Evolutionary conservation across 805 yeast genomes (phyloP).

Genomic region (Soucietia sequanensis): DNA sequence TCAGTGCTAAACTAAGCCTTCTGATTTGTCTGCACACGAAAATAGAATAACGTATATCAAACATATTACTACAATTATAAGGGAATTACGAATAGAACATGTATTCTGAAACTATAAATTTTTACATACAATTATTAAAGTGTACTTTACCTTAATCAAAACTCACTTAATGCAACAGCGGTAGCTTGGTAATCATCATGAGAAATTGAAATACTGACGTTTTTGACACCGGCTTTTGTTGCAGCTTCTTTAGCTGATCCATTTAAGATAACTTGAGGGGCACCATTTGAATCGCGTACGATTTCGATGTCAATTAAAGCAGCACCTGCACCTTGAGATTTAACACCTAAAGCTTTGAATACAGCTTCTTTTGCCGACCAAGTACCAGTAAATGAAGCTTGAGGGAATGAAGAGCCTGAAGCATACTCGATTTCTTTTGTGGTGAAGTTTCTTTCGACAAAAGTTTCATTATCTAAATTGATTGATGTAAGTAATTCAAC

Average conservation of each 20-base stretch:
- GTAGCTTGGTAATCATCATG: slow-evolving; percentile 97
- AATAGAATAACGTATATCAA: no score
- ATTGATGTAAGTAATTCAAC: slow-evolving; percentile 84
- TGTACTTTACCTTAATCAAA: no score
- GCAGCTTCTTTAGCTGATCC: slow-evolving; percentile 83
- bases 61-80: no score
- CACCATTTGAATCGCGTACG: slow-evolving; percentile 66
- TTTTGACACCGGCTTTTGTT: slow-evolving; percentile 59
- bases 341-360: slow-evolving; percentile 89
- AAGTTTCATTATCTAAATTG: slow-evolving; percentile 86
- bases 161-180: slow-evolving; percentile 85
- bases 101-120: no score
- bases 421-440: slow-evolving; percentile 78
- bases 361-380: slow-evolving; percentile 99
- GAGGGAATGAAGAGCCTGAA: slow-evolving; percentile 66
- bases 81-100: no score
- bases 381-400: slow-evolving; percentile 92
- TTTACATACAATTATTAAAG: no score
- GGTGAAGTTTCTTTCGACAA: slow-evolving; percentile 91
- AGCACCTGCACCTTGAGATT: slow-evolving; percentile 94
- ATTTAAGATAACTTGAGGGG: slow-evolving; percentile 73
- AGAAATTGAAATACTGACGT: slow-evolving; percentile 84
- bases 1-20: no score
- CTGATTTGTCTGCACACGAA: no score
- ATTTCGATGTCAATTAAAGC: slow-evolving; percentile 90